Evolutionary conservation across 345 rosid species (phyloP).

Genomic region (Heritiera fomes): DNA sequence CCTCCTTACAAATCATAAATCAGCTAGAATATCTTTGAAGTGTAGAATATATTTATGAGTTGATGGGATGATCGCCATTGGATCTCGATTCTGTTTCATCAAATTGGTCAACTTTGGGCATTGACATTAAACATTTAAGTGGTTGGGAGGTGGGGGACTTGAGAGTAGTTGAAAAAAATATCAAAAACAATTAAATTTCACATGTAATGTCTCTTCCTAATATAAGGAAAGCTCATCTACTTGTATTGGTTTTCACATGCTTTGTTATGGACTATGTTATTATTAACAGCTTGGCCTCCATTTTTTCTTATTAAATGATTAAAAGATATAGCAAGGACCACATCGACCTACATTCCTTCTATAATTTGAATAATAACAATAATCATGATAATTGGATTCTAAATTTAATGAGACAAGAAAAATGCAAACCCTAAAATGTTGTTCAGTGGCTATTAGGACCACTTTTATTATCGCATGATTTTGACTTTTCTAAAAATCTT

Average conservation of each 20-base stretch:
- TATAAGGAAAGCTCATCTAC: background rate
- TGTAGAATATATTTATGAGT: background rate
- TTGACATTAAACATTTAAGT: background rate
- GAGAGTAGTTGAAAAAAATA: background rate
- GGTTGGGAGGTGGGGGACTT: background rate
- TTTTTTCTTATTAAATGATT: background rate
- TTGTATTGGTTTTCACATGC: conserved; percentile 17
- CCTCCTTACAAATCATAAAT: too few relatives aligned
- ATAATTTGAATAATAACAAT: background rate
- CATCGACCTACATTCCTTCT: conserved; percentile 20
- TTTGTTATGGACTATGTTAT: background rate
- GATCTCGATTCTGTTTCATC: background rate
- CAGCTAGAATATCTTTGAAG: background rate
- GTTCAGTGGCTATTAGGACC: background rate
- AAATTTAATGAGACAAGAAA: conserved; percentile 2
- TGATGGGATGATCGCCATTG: background rate
- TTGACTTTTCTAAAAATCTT: background rate
- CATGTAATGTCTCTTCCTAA: conserved; percentile 26
- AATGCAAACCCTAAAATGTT: background rate
- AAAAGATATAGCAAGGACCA: background rate
- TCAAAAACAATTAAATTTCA: conserved; percentile 7
- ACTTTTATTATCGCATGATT: background rate
- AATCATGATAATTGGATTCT: background rate
- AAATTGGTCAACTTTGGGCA: background rate
- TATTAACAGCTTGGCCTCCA: background rate